phyloP scores from a whole-genome alignment of 352 stramenopile genomes.

The Phytopythium kandeliae region DNA sequence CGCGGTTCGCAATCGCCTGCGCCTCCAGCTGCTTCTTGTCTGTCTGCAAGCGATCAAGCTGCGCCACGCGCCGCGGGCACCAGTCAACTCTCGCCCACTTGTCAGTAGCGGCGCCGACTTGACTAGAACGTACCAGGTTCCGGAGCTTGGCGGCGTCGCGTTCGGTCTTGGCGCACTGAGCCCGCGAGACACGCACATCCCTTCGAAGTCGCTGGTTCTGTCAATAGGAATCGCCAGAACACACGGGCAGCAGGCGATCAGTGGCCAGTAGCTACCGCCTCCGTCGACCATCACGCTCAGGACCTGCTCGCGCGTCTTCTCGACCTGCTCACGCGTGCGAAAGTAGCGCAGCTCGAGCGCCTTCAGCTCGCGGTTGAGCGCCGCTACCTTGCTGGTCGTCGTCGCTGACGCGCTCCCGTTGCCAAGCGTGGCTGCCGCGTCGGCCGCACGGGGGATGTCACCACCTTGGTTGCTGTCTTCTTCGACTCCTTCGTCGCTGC shows the following conservation, averaged over 20 bases:
- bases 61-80: not conserved
- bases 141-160: conserved; percentile 62
- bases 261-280: not conserved
- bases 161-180: conserved; percentile 35
- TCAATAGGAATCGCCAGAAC: not conserved
- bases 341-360: conserved; percentile 74
- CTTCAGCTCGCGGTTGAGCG: conserved; percentile 66
- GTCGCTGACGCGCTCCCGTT: conserved; percentile 10
- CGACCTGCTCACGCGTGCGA: conserved; percentile 58
- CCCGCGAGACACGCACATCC: conserved; percentile 38
- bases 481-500: conserved; percentile 1
- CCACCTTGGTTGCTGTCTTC: conserved; percentile 1
- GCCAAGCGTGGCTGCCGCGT: conserved; percentile 13
- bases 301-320: conserved; percentile 67
- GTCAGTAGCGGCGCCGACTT: no score
- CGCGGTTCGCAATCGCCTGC: conserved; percentile 74
- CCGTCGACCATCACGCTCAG: not conserved
- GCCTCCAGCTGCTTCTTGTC: conserved; percentile 76
- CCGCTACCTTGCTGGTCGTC: conserved; percentile 49
- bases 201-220: conserved; percentile 54
- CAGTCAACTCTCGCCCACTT: not conserved
- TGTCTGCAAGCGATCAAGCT: conserved; percentile 70
- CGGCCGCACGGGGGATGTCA: not conserved
- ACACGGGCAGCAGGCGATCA: not conserved
- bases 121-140: conserved; percentile 37